Percentiles rank a stretch among this genome's conserved stretches.
Evolutionary conservation across 208 protist species (phyloP).

Genomic region (Crithidia thermophila): DNA sequence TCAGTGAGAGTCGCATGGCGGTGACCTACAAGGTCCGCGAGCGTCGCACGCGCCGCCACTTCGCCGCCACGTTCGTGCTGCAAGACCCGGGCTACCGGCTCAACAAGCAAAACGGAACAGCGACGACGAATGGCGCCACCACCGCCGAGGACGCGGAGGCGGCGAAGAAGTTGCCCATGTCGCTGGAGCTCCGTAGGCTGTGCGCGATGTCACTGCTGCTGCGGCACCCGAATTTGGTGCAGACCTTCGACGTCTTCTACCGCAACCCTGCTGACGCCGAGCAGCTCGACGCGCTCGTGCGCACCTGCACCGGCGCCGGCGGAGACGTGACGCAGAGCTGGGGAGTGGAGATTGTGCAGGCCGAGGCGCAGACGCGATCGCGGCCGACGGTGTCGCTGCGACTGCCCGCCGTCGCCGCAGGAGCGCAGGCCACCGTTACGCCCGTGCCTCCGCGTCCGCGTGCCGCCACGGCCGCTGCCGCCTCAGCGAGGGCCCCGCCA

Average conservation of each 20-base stretch:
- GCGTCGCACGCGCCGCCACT: conserved; percentile 14
- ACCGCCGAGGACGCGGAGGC: neutral
- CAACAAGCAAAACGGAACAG: too few species aligned
- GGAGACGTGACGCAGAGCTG: neutral
- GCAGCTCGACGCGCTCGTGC: conserved; percentile 6
- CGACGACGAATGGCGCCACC: too few species aligned
- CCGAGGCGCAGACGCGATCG: neutral
- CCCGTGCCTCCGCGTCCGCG: too few species aligned
- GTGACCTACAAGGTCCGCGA: conserved; percentile 21
- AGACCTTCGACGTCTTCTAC: conserved; percentile 25
- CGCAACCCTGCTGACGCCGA: neutral
- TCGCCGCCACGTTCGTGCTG: conserved; percentile 13
- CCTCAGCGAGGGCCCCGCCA: neutral
- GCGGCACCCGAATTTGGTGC: conserved; percentile 13
- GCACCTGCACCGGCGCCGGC: neutral
- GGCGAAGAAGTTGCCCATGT: conserved; percentile 1
- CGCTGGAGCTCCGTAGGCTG: neutral
- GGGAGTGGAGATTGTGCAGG: neutral
- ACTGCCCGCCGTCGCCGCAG: neutral
- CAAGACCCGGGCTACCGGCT: conserved; percentile 3
- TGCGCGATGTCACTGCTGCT: conserved; percentile 10
- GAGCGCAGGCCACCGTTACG: neutral
- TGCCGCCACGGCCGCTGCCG: neutral
- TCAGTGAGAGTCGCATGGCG: too few species aligned
- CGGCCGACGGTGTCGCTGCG: conserved; percentile 8